Evolutionary conservation across 805 yeast genomes (phyloP), one percentile per base, ranked within the genome.

Genomic region (Naumovozyma dairenensis): DNA sequence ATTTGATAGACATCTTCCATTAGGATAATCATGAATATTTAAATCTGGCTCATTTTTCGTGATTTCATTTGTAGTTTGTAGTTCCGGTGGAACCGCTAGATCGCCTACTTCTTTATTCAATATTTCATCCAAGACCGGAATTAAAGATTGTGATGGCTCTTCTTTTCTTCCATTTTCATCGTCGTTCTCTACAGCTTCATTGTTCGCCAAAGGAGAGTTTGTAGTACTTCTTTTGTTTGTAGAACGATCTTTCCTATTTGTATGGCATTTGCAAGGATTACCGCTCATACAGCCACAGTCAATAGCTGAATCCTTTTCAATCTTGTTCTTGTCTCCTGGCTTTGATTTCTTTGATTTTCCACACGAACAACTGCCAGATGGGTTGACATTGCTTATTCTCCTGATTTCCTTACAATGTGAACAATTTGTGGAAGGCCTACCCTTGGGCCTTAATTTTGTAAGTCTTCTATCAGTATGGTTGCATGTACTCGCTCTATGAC

Each of bases 391-490:
- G 45, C 77, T 78, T 36, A 65, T 49, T 49, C 74, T 77, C 21
- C 94, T 63, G 44, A 77, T 72, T 35, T 79, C 85, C 40, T 85
- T 76, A 53, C 95, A 89, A 53, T 83, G 93, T 25, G 69, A 65
- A 51, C 97, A 89, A 51, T 85, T 95, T 1, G 94, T 78, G 1
- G 94, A 76, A 1, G 98, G 98, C 35, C 98, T 67, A 3, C 98
- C 98, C 55, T 87, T 92, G 18, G 93, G 95, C 53, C 87, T 89
- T 56, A 89, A 86, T 80, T 80, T 80, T 50, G 81, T 77, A 45
- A 89, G 64, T 4, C 92, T 92, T 51, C 84, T 83, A 46, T 92
- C 94, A 0, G 86, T 74, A 55, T 89, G 98, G 26, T 79, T 75
- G 59, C 98, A 89, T 2, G 92, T 74, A 2, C 96, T 81, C 28